Evolutionary conservation across 169 alveolate species (phyloP), one percentile per base, ranked within the genome.

Genomic region (Theileria annulata): DNA sequence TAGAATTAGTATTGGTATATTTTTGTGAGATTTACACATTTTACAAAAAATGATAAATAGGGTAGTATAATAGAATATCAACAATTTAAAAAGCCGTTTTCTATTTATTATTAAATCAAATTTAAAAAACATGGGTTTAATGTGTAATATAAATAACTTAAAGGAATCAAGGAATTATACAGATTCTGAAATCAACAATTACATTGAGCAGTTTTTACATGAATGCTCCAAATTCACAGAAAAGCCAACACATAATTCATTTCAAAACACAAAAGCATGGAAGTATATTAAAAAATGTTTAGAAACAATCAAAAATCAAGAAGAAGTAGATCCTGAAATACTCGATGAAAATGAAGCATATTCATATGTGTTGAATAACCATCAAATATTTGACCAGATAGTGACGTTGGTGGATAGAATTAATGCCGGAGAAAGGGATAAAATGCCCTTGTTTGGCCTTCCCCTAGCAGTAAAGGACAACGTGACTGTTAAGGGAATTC

Each of bases 401-500:
- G 74, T 73, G 21, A 31, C 2, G 0, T 28, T 35, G 42, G 54
- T 79, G 59, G 66, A 69, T 35, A 19, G 30, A 30, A 56, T 19
- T 25, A 27, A 58, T 12, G 48, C 60, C 12, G 31, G 27, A n/a
- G 48, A 19, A 25, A 10, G 27, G 21, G 73, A 23, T 10, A 33
- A 64, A 3, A 62, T 77, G 77, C 33, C 4, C 13, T 68, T 82
- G 31, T 82, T 82, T 60, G 89, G 89, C 0, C 76, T 66, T 27
- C 85, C 89, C 0, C 21, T 75, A 27, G 86, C 86, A 12, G 48
- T 82, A 19, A 82, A 82, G 59, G 89, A 82, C 54, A 82, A 82
- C 48, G 23, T 82, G 27, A 2, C 89, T 0, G 21, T 76, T 25
- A 71, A 56, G 63, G 86, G 56, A 8, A 31, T 75, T 13, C 85